Conservation (phyloP, 176 grass and related monocot species). For the Cenchrus purpureus region DNA sequence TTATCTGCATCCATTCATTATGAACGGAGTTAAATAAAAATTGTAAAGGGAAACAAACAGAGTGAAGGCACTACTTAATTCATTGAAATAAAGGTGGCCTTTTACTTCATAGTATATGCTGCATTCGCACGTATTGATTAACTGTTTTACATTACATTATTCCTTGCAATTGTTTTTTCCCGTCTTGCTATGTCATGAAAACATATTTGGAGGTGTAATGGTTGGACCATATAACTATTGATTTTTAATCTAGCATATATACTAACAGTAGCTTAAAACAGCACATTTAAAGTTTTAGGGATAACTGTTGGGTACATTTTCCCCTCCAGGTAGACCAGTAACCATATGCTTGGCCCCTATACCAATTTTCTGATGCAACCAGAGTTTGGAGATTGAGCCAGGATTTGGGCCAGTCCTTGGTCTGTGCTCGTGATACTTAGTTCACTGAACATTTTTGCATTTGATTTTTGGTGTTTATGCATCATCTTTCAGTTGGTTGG, state of each 20-base stretch:
- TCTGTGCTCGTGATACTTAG: not conserved
- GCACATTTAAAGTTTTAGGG: not conserved
- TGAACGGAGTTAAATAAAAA: not conserved
- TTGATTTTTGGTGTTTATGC: not conserved
- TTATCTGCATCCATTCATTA: not conserved
- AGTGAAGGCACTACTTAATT: not conserved
- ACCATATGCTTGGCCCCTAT: not conserved
- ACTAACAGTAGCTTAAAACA: constrained; percentile 6
- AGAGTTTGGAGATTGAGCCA: not conserved
- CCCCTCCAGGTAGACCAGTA: not conserved
- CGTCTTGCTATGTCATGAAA: not conserved
- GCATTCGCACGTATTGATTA: not conserved
- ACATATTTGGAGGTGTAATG: not conserved
- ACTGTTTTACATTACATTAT: not conserved
- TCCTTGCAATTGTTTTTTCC: not conserved
- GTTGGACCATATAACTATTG: not conserved
- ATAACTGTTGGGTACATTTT: constrained; percentile 6
- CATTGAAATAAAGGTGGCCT: not conserved
- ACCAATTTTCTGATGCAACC: not conserved
- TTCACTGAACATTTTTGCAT: not conserved
- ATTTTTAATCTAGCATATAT: not conserved
- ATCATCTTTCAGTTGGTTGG: not conserved
- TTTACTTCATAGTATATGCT: constrained; percentile 15
- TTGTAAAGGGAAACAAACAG: not conserved
- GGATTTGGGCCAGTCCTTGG: constrained; percentile 7